Conservation (phyloP, 345 rosid genomes). For the Populus pruinosa region DNA sequence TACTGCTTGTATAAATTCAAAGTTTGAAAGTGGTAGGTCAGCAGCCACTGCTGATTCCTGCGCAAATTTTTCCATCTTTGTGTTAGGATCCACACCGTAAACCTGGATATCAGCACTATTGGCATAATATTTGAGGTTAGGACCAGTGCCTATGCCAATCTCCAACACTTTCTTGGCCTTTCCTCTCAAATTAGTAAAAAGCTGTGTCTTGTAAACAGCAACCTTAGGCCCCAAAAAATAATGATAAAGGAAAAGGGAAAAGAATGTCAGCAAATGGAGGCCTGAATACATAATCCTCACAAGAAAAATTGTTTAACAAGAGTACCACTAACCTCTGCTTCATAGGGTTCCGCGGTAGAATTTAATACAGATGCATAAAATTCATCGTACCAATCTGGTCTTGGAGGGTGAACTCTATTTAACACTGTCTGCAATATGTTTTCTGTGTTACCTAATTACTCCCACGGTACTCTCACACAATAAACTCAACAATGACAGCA, state of each 20-base stretch:
- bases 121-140: slow-evolving; percentile 71
- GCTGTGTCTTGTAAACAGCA: slow-evolving; percentile 52
- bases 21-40: slow-evolving; percentile 51
- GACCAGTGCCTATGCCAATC: slow-evolving; percentile 87
- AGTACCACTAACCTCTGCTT: slow-evolving; percentile 50
- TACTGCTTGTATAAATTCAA: slow-evolving; percentile 70
- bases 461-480: too few species aligned
- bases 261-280: not conserved
- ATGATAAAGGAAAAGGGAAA: not conserved
- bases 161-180: slow-evolving; percentile 63
- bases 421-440: slow-evolving; percentile 35
- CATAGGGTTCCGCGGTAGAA: slow-evolving; percentile 52
- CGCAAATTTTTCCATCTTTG: slow-evolving; percentile 71
- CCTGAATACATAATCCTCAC: not conserved
- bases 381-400: slow-evolving; percentile 82
- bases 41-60: slow-evolving; percentile 54
- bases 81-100: slow-evolving; percentile 71
- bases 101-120: slow-evolving; percentile 42
- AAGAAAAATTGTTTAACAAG: not conserved
- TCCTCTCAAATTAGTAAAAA: slow-evolving; percentile 57
- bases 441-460: too few species aligned
- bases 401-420: slow-evolving; percentile 57
- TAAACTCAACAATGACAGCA: not conserved
- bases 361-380: slow-evolving; percentile 49
- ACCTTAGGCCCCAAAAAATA: slow-evolving; percentile 36